Base-by-base conservation (phyloP, 371 early-diverging fungal genomes). In the Fennellomyces sp. region DNA sequence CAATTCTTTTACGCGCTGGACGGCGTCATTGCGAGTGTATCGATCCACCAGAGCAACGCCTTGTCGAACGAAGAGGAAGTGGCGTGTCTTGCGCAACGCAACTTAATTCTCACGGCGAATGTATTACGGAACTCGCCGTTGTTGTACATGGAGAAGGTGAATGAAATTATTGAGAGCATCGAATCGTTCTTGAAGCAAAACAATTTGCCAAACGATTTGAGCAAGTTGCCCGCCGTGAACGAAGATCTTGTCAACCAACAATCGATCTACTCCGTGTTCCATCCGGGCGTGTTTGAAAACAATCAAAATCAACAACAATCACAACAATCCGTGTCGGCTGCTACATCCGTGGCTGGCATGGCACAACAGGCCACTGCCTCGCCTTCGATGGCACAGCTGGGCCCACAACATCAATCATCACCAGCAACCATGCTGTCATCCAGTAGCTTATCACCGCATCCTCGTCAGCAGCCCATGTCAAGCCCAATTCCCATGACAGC, bases 1-100 rank as follows among this genome's bases (percentile, higher is more conserved):
- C 76, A 78, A 27, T 81, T 81, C 67, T 78, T 78, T 56, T 76
- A 81, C 47, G 64, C 73, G 6, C 60, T 81, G 63, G 78, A 81
- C 52, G 81, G 81, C 41, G 72, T 78, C 27, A 66, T 81, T 58
- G 78, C 81, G 2, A 76, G 76, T 49, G 78, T 81, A 1, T 56
- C 73, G 1, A 81, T 81, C 49, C 81, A 81, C 57, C 81, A 78
- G 52, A 70, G 70, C 47, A 78, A 78, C 68, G 81, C 78, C 10
- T 35, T 74, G 10, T 72, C 76, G 5, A 73, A 64, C 48, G 76
- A 75, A 45, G 67, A 73, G 42, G 76, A 79, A 25, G 76, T 72
- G 3, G 67, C 72, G 5, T 63, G 38, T 30, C 65, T 80, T 26
- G 80, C 80, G 12, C 76, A 77, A 27, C 73, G 71, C 21, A 78